Evolutionary conservation across 2,329 filamentous ascomycete genomes (phyloP).

Genomic region (Hypoxylon sp.): DNA sequence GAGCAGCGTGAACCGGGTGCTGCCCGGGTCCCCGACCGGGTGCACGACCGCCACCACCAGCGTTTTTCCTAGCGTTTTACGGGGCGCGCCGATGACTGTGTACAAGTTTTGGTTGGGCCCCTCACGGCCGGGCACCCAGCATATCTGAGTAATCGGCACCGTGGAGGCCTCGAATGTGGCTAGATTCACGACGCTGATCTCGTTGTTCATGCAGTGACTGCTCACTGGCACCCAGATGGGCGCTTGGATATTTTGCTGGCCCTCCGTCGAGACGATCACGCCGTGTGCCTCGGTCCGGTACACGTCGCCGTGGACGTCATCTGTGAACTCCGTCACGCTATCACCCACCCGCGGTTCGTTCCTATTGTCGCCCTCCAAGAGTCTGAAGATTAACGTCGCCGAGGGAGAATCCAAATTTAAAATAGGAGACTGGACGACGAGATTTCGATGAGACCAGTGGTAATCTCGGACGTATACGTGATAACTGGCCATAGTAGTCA

Average conservation of each 20-base stretch:
- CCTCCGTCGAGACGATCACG: slow-evolving; percentile 33
- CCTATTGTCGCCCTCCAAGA: slow-evolving; percentile 35
- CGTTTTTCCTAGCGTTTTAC: slow-evolving; percentile 18
- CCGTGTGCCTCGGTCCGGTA: slow-evolving; percentile 46
- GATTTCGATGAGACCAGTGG: slow-evolving; percentile 38
- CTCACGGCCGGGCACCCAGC: slow-evolving; percentile 46
- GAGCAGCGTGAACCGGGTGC: slow-evolving; percentile 24
- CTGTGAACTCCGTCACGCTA: slow-evolving; percentile 27
- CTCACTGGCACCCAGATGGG: slow-evolving; percentile 46
- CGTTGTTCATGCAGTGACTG: slow-evolving; percentile 20
- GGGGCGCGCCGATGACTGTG: slow-evolving; percentile 46
- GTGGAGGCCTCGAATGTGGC: slow-evolving; percentile 27
- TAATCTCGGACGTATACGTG: slow-evolving; percentile 44
- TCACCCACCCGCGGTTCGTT: slow-evolving; percentile 40
- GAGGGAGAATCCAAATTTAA: slow-evolving; percentile 23
- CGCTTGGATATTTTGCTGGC: slow-evolving; percentile 1
- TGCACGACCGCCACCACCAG: slow-evolving; percentile 30
- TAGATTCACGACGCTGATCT: slow-evolving; percentile 42
- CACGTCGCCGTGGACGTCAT: slow-evolving; percentile 23
- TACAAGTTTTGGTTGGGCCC: slow-evolving; percentile 38
- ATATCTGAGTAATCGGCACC: slow-evolving; percentile 37
- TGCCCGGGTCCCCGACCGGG: slow-evolving; percentile 22
- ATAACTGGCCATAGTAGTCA: slow-evolving; percentile 30
- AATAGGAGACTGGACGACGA: slow-evolving; percentile 44
- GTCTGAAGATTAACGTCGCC: slow-evolving; percentile 39